A percentile compares a stretch with the other conserved stretches of the same genome.
These are phyloP conservation scores for Infundibulicybe gibba DNA, from an alignment of 768 basidiomycete species.

Conservation along the genomic window DNA sequence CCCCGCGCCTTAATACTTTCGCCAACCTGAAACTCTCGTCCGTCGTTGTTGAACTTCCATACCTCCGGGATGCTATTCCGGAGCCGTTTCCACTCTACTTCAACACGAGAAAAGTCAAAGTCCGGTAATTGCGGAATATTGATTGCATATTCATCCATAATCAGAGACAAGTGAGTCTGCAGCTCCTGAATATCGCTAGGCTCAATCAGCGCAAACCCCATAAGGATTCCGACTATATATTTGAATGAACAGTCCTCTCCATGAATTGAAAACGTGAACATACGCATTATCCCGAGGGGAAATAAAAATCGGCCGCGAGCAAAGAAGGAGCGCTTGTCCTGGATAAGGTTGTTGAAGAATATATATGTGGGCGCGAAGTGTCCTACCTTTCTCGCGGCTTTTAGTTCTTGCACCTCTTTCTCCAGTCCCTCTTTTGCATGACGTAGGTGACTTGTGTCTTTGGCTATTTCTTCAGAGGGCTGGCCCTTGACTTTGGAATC, in stretches of 20 bases:
- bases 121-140: constrained; percentile 59
- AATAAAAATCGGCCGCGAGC: constrained; percentile 58
- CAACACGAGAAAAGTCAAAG: constrained; percentile 65
- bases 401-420: constrained; percentile 16
- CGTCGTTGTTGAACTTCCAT: constrained; percentile 80
- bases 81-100: constrained; percentile 68
- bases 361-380: background rate
- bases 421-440: constrained; percentile 1
- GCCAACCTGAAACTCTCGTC: constrained; percentile 77
- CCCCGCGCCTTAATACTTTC: constrained; percentile 58
- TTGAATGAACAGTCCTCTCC: constrained; percentile 5
- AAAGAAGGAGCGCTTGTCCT: constrained; percentile 23
- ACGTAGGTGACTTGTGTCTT: too few relatives aligned
- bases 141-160: constrained; percentile 71
- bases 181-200: constrained; percentile 65
- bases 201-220: constrained; percentile 65
- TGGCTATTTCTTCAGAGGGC: background rate
- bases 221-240: constrained; percentile 54
- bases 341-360: constrained; percentile 1
- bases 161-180: constrained; percentile 60
- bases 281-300: constrained; percentile 63
- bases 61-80: constrained; percentile 71
- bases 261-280: background rate
- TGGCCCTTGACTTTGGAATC: constrained; percentile 5
- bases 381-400: constrained; percentile 14